A percentile compares a stretch with the other conserved stretches of the same genome.
These are phyloP conservation scores for Oryza glaberrima DNA, from an alignment of 176 grass and related monocot genomes.

Conservation along the genomic window DNA sequence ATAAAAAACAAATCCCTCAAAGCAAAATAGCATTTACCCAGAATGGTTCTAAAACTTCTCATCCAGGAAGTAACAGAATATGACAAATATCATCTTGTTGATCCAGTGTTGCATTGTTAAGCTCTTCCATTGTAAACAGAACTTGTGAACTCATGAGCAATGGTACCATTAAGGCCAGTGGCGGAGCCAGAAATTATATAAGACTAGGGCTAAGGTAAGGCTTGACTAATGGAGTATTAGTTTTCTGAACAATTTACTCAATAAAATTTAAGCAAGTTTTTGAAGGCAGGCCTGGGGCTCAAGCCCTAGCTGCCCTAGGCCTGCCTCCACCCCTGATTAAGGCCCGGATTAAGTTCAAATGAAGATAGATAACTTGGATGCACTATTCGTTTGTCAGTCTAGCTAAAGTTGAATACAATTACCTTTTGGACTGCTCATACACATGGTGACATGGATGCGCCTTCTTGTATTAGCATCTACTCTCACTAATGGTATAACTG, in stretches of 20 bases:
- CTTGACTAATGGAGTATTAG: too few relatives aligned
- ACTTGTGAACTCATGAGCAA: constrained; percentile 52
- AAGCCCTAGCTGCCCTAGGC: too few relatives aligned
- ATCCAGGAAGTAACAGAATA: too few relatives aligned
- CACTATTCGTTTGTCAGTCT: constrained; percentile 45
- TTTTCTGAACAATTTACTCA: too few relatives aligned
- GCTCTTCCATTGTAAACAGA: constrained; percentile 37
- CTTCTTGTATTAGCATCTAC: background rate
- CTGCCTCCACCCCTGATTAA: too few relatives aligned
- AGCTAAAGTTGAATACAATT: constrained; percentile 48
- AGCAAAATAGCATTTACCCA: too few relatives aligned
- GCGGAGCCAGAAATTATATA: too few relatives aligned
- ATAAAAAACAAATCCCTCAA: too few relatives aligned
- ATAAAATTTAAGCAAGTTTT: too few relatives aligned
- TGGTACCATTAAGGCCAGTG: constrained; percentile 35
- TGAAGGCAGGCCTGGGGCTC: too few relatives aligned
- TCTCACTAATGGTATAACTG: background rate
- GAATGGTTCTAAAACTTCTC: too few relatives aligned
- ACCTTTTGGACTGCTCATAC: constrained; percentile 41
- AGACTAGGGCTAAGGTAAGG: too few relatives aligned
- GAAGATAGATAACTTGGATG: constrained; percentile 51
- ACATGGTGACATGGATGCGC: background rate
- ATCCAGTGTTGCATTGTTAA: background rate
- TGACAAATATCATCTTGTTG: background rate
- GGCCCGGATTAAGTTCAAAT: constrained; percentile 50